Conservation (phyloP, 768 basidiomycete species). For the Collybia sp. region DNA sequence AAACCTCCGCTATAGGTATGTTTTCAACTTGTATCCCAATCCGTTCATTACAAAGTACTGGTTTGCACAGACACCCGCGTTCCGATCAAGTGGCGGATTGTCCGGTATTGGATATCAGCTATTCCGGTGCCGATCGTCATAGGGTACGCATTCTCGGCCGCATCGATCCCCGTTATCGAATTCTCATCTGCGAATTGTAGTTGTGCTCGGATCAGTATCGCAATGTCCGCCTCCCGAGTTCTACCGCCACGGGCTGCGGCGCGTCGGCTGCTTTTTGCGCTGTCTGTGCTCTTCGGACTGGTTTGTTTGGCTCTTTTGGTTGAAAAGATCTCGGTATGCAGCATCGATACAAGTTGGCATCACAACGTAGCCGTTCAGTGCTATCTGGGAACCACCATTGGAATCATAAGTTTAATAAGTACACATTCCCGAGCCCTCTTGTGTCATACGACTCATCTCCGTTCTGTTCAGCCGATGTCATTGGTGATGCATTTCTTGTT, state of each 20-base stretch:
- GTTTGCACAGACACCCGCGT: neutral
- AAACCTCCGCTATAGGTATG: too few relatives aligned
- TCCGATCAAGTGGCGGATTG: neutral
- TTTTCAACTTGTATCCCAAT: neutral
- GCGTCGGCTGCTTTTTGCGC: neutral
- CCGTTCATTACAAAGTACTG: neutral
- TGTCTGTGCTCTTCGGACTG: conserved; percentile 4
- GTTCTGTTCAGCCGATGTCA: conserved; percentile 10
- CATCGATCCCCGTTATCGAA: neutral
- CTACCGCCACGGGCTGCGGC: conserved; percentile 1
- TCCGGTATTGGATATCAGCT: conserved; percentile 3
- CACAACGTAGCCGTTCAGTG: neutral
- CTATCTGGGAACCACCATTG: conserved; percentile 1
- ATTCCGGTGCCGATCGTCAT: conserved; percentile 7
- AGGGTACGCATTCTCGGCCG: conserved; percentile 4
- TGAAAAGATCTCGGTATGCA: conserved; percentile 9
- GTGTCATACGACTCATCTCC: neutral
- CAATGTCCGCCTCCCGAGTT: conserved; percentile 11
- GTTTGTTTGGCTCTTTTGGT: conserved; percentile 5
- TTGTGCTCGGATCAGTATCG: conserved; percentile 12
- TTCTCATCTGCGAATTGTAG: conserved; percentile 1
- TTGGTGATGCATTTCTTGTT: conserved; percentile 18
- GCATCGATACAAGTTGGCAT: neutral
- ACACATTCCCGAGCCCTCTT: neutral
- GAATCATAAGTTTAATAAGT: conserved; percentile 6